Percentiles rank a stretch among this genome's conserved stretches.
Evolutionary conservation across 2,329 filamentous ascomycete genomes (phyloP).

Genomic region (Diaporthe citriasiana): DNA sequence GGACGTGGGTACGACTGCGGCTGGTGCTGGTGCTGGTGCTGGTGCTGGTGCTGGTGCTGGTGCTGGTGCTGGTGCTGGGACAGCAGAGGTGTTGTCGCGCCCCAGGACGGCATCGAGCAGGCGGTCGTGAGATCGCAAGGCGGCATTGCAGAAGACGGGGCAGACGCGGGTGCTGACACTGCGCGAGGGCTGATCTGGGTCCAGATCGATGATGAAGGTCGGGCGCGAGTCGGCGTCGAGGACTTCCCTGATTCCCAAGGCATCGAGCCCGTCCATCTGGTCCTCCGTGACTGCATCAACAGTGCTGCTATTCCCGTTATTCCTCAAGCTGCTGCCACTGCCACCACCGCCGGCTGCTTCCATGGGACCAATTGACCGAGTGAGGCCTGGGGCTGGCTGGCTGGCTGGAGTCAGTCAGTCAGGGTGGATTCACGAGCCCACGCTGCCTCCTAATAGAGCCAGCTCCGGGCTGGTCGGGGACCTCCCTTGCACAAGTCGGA

Average conservation of each 20-base stretch:
- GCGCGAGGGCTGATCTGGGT: constrained; percentile 50
- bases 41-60: no score
- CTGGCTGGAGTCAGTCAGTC: no score
- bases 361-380: constrained; percentile 12
- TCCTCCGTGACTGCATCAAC: constrained; percentile 39
- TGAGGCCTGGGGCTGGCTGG: neutral
- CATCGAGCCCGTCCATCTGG: constrained; percentile 44
- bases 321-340: neutral
- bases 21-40: no score
- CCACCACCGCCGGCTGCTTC: constrained; percentile 20
- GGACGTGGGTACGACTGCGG: no score
- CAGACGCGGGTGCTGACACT: constrained; percentile 45
- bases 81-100: neutral
- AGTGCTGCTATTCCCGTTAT: neutral
- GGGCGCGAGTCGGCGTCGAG: constrained; percentile 55
- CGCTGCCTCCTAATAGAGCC: constrained; percentile 34
- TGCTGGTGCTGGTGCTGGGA: neutral
- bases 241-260: constrained; percentile 49
- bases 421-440: neutral
- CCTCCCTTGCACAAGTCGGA: neutral
- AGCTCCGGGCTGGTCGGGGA: constrained; percentile 14
- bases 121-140: constrained; percentile 52
- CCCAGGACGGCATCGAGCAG: constrained; percentile 50
- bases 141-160: constrained; percentile 55
- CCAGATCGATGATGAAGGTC: constrained; percentile 56